Evolutionary conservation across 2,329 filamentous ascomycete genomes (phyloP).

Genomic region (Microascus cirrosus): DNA sequence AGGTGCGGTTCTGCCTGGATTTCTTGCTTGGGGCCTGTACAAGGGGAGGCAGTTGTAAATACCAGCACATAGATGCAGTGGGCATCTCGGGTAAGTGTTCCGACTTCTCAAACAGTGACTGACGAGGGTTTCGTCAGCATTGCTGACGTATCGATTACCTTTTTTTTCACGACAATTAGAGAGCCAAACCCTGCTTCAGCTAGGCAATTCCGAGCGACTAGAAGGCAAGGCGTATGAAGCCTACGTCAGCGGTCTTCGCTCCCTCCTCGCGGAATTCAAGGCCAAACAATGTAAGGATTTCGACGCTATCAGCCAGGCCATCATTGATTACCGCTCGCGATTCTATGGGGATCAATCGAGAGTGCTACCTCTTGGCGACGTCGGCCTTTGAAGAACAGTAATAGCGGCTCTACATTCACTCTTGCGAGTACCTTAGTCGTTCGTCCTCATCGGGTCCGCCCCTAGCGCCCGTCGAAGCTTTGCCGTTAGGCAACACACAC

Average conservation of each 20-base stretch:
- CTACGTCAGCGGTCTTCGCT: conserved; percentile 52
- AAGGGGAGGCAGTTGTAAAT: conserved; percentile 60
- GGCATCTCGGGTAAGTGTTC: conserved; percentile 59
- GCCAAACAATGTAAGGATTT: conserved; percentile 53
- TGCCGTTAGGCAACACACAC: too few species aligned
- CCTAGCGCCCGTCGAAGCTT: too few species aligned
- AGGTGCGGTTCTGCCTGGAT: conserved; percentile 63
- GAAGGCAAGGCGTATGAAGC: conserved; percentile 47
- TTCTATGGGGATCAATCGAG: conserved; percentile 55
- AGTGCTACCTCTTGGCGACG: conserved; percentile 45
- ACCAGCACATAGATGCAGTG: conserved; percentile 71
- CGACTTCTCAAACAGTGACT: conserved; percentile 8
- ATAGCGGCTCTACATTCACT: neutral
- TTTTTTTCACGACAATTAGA: conserved; percentile 40
- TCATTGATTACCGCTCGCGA: conserved; percentile 53
- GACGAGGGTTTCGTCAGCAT: neutral
- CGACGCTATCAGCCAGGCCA: conserved; percentile 52
- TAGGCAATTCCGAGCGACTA: conserved; percentile 56
- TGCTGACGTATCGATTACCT: conserved; percentile 5
- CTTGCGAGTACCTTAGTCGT: neutral
- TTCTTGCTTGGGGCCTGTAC: conserved; percentile 57
- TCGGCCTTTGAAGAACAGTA: conserved; percentile 20
- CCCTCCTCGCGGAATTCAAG: conserved; percentile 49
- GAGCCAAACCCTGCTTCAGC: conserved; percentile 60
- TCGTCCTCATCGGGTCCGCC: neutral